A percentile compares a stretch with the other conserved stretches of the same genome.
phyloP scores from a whole-genome alignment of 805 yeast species.

The Hermanozyma aechmeae region DNA sequence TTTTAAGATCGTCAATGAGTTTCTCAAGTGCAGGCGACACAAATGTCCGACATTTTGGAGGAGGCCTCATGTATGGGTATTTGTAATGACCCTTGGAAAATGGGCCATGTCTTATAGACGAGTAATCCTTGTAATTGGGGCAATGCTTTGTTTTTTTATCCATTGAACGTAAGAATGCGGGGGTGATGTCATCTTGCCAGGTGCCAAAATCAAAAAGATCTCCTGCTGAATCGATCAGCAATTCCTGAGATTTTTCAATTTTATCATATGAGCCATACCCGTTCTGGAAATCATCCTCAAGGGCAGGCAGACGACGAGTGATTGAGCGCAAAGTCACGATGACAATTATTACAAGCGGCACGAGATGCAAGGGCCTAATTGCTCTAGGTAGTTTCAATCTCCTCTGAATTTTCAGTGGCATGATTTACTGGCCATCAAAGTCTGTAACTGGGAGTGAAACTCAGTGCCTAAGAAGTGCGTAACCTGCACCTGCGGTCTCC shows the following conservation, averaged over 20 bases:
- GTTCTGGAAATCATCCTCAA: not conserved
- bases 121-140: slow-evolving; percentile 55
- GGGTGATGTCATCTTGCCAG: slow-evolving; percentile 4
- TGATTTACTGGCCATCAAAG: not conserved
- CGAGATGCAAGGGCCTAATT: slow-evolving; percentile 3
- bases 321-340: too few relatives aligned
- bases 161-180: slow-evolving; percentile 10
- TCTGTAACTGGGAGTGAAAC: not conserved
- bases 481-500: too few relatives aligned
- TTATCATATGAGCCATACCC: not conserved
- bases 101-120: slow-evolving; percentile 48
- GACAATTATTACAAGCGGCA: slow-evolving; percentile 1
- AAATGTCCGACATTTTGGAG: slow-evolving; percentile 64
- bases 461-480: not conserved
- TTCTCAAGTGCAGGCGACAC: slow-evolving; percentile 51
- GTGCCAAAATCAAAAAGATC: not conserved
- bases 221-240: not conserved
- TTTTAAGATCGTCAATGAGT: slow-evolving; percentile 43
- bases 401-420: slow-evolving; percentile 7
- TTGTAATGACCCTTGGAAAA: slow-evolving; percentile 43
- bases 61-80: slow-evolving; percentile 73
- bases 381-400: slow-evolving; percentile 4
- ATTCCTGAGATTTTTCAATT: not conserved
- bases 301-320: slow-evolving; percentile 1
- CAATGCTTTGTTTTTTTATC: slow-evolving; percentile 27